These are phyloP conservation scores for Candida gigantensis DNA, from an alignment of 1,139 yeast genomes.

Conservation along the genomic window DNA sequence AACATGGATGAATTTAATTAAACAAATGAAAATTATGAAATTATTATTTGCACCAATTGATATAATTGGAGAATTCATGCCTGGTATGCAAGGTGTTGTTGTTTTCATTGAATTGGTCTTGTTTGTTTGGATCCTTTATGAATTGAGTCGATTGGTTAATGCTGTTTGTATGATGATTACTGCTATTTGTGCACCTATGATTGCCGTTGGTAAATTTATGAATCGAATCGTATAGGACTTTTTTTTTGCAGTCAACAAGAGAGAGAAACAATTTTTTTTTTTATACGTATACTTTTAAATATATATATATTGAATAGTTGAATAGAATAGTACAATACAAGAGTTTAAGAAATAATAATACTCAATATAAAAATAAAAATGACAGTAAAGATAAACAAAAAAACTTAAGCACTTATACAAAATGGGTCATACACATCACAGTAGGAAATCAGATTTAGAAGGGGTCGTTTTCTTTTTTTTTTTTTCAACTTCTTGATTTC, in stretches of 20 bases:
- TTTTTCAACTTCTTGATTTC: conserved; percentile 7
- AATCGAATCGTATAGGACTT: conserved; percentile 42
- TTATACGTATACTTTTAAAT: background rate
- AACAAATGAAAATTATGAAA: conserved; percentile 38
- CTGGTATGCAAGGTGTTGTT: conserved; percentile 41
- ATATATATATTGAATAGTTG: background rate
- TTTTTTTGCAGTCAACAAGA: no score
- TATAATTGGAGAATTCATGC: conserved; percentile 39
- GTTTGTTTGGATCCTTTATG: conserved; percentile 46
- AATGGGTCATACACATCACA: no score
- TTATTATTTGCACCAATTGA: conserved; percentile 47
- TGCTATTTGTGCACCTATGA: conserved; percentile 52
- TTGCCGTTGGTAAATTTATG: conserved; percentile 49
- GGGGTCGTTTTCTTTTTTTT: no score
- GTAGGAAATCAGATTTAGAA: no score
- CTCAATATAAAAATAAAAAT: background rate
- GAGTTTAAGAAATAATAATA: background rate
- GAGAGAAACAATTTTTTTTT: conserved; percentile 6
- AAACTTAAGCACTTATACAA: background rate
- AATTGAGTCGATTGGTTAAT: conserved; percentile 44
- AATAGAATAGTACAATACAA: no score
- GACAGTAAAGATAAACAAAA: conserved; percentile 4
- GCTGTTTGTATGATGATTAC: conserved; percentile 50
- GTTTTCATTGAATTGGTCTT: conserved; percentile 40
- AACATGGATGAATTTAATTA: conserved; percentile 36